These are phyloP conservation scores for Hypoxylon sp. DNA, from an alignment of 2,329 filamentous ascomycete species.

Conservation along the genomic window DNA sequence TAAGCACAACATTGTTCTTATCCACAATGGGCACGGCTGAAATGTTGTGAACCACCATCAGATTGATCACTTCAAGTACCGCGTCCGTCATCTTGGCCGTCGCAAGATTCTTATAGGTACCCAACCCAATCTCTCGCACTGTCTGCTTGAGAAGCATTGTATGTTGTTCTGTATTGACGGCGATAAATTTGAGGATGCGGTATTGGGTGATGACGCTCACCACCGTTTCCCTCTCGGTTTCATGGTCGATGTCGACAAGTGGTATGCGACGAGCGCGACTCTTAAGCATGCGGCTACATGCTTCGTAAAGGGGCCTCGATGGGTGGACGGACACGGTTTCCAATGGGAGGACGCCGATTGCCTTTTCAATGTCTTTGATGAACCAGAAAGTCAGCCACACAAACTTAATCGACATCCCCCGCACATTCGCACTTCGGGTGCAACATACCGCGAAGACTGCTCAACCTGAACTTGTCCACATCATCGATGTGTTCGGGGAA, in stretches of 20 bases:
- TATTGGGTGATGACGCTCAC: conserved; percentile 99
- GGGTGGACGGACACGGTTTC: conserved; percentile 98
- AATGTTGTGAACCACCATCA: conserved; percentile 93
- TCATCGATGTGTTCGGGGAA: conserved; percentile 90
- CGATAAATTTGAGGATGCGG: conserved; percentile 97
- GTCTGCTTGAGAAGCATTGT: conserved; percentile 91
- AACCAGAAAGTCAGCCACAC: conserved; percentile 32
- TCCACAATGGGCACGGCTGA: conserved; percentile 96
- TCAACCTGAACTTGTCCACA: conserved; percentile 93
- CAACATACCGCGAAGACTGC: conserved; percentile 85
- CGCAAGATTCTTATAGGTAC: conserved; percentile 84
- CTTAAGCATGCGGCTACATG: conserved; percentile 92
- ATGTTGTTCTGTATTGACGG: conserved; percentile 88
- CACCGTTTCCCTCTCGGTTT: conserved; percentile 91
- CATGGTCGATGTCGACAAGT: conserved; percentile 92
- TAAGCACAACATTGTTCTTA: conserved; percentile 81
- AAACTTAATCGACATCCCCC: conserved; percentile 24
- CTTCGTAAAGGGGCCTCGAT: conserved; percentile 91
- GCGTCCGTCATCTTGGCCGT: conserved; percentile 91
- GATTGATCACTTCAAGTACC: conserved; percentile 93
- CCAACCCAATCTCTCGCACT: conserved; percentile 85
- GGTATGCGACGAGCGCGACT: conserved; percentile 95
- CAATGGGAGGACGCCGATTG: conserved; percentile 89
- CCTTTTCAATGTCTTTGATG: conserved; percentile 87
- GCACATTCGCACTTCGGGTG: conserved; percentile 33